Evolutionary conservation across 2,329 filamentous ascomycete genomes (phyloP).

Genomic region (Aspergillus sp.): DNA sequence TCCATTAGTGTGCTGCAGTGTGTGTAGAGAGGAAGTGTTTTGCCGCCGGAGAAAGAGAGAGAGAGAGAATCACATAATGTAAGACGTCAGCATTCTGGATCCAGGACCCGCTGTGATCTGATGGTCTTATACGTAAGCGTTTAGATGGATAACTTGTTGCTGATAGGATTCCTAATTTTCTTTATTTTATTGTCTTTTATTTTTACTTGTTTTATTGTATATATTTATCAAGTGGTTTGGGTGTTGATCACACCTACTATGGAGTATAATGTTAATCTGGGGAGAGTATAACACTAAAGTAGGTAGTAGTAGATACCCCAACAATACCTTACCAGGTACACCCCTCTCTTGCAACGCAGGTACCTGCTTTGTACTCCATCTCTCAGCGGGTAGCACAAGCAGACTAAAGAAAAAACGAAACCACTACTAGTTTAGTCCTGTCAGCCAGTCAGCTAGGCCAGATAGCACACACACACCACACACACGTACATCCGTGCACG

Average conservation of each 20-base stretch:
- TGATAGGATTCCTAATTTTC: too few species aligned
- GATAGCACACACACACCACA: too few species aligned
- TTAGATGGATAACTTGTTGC: too few species aligned
- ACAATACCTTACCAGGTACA: slow-evolving; percentile 3
- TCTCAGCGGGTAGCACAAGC: neutral
- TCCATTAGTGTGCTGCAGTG: too few species aligned
- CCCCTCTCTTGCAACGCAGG: slow-evolving; percentile 3
- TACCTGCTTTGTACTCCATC: slow-evolving; percentile 9
- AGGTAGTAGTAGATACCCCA: neutral
- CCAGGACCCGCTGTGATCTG: neutral
- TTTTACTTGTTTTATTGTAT: too few species aligned
- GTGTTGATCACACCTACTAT: too few species aligned
- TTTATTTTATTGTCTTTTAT: too few species aligned
- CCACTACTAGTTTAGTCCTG: too few species aligned
- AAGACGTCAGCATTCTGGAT: slow-evolving; percentile 6
- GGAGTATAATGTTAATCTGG: too few species aligned
- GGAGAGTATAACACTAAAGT: too few species aligned
- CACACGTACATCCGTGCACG: neutral
- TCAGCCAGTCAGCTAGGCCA: too few species aligned
- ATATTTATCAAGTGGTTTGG: too few species aligned
- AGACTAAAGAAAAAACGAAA: neutral
- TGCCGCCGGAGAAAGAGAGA: neutral
- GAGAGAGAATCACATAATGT: neutral
- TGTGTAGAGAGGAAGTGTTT: neutral
- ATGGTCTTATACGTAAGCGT: neutral